A percentile compares a stretch with the other conserved stretches of the same genome.
Conservation (phyloP, 208 protist genomes). For the Entamoeba histolytica region DNA sequence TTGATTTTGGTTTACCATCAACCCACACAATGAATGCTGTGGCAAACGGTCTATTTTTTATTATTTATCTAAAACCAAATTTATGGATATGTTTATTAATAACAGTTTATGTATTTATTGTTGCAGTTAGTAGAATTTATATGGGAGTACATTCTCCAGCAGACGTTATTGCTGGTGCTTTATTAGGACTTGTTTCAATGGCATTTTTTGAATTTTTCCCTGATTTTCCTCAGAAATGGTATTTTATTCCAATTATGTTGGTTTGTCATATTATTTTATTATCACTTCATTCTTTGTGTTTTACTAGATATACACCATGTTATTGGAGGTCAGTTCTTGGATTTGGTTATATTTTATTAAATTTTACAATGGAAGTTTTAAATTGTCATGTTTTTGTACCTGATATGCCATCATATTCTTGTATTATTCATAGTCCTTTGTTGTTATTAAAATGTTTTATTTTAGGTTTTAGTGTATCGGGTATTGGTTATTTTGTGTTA, state of each 20-base stretch:
- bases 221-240: neutral
- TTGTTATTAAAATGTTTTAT: neutral
- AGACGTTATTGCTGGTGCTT: neutral
- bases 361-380: neutral
- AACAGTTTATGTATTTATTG: neutral
- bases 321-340: neutral
- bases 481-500: neutral
- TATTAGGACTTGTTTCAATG: neutral
- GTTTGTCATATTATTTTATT: neutral
- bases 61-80: neutral
- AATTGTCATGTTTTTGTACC: neutral
- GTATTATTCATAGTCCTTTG: neutral
- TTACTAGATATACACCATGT: neutral
- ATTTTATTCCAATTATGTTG: neutral
- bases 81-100: neutral
- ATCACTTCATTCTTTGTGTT: neutral
- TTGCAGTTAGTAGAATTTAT: neutral
- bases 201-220: neutral
- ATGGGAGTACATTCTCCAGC: neutral
- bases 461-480: neutral
- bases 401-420: neutral
- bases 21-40: neutral
- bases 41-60: neutral
- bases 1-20: neutral
- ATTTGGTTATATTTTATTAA: neutral